phyloP scores from a whole-genome alignment of 495 filamentous ascomycete species.

The Neurospora sp. region DNA sequence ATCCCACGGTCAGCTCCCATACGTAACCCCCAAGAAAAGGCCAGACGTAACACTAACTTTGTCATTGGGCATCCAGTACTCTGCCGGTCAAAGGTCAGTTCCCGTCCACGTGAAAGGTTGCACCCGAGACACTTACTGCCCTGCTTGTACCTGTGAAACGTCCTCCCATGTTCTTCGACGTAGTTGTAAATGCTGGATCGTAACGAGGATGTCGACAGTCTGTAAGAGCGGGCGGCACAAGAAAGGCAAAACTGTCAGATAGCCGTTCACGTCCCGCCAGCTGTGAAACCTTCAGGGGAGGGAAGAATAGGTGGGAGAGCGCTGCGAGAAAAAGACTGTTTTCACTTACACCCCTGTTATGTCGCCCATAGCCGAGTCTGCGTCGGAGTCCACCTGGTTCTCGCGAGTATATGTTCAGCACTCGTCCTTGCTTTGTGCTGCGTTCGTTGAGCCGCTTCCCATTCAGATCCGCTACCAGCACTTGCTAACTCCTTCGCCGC shows the following conservation, averaged over 20 bases:
- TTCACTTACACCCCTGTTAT: neutral
- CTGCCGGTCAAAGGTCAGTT: constrained; percentile 4
- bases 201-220: constrained; percentile 6
- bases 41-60: constrained; percentile 9
- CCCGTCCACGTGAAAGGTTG: neutral
- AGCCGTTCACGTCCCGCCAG: neutral
- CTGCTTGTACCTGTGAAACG: constrained; percentile 28
- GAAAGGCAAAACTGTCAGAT: neutral
- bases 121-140: constrained; percentile 20
- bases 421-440: neutral
- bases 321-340: neutral
- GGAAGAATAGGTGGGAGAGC: neutral
- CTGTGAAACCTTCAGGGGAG: neutral
- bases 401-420: neutral
- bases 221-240: neutral
- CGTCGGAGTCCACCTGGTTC: constrained; percentile 5
- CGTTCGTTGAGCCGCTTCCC: neutral
- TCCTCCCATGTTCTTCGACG: constrained; percentile 24
- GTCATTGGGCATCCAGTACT: constrained; percentile 24
- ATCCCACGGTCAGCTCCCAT: neutral
- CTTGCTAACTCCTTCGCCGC: neutral
- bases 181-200: constrained; percentile 12
- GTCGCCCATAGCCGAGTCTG: constrained; percentile 7
- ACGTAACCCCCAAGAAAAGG: neutral
- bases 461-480: neutral